phyloP scores from a whole-genome alignment of 768 basidiomycete species.

The Tylopilus balloui region DNA sequence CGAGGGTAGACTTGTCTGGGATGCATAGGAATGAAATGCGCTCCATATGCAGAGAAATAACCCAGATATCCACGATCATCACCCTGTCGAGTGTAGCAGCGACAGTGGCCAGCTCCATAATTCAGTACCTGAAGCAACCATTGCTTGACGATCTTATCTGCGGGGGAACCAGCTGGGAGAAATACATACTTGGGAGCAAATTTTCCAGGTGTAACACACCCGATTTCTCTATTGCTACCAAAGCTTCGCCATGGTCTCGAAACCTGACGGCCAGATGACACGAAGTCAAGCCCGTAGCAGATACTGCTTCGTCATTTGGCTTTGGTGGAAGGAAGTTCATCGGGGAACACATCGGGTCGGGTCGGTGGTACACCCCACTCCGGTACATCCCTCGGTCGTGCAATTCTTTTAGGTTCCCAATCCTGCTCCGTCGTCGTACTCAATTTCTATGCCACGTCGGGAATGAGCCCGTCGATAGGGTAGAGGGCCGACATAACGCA shows the following conservation, averaged over 20 bases:
- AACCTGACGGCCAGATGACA: background rate
- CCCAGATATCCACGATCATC: background rate
- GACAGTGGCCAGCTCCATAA: too few relatives aligned
- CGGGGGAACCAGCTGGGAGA: background rate
- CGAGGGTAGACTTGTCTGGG: too few relatives aligned
- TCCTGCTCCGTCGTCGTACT: slow-evolving; percentile 59
- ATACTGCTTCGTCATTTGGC: background rate
- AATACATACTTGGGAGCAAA: background rate
- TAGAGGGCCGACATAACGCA: slow-evolving; percentile 41
- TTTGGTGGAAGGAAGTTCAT: slow-evolving; percentile 14
- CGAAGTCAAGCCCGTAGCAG: background rate
- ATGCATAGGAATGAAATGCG: too few relatives aligned
- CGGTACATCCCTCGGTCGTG: slow-evolving; percentile 79
- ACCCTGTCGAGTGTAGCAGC: background rate
- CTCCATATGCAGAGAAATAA: background rate
- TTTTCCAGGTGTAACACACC: background rate
- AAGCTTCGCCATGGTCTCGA: background rate
- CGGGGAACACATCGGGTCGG: slow-evolving; percentile 24
- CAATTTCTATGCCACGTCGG: slow-evolving; percentile 42
- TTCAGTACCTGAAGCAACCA: background rate
- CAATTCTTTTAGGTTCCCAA: slow-evolving; percentile 86
- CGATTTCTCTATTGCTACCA: background rate
- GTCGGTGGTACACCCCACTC: slow-evolving; percentile 89
- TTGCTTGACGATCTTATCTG: background rate
- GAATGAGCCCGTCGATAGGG: background rate